phyloP scores from a whole-genome alignment of 2,329 filamentous ascomycete species.

The Pestalotiopsis fici region DNA sequence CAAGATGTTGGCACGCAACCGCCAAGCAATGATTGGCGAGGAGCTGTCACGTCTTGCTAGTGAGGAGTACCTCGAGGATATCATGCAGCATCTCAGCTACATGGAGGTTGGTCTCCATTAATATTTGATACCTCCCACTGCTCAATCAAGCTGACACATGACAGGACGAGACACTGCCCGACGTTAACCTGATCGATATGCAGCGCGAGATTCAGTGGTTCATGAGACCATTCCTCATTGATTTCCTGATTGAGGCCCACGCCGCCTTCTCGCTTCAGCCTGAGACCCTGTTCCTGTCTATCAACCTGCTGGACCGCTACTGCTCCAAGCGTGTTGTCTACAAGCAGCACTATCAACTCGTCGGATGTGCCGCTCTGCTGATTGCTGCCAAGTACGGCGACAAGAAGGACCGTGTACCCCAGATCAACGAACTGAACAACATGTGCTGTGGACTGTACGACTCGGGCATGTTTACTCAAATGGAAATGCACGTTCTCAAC shows the following conservation, averaged over 20 bases:
- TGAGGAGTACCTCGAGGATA: slow-evolving; percentile 92
- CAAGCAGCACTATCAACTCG: slow-evolving; percentile 98
- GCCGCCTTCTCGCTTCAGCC: slow-evolving; percentile 91
- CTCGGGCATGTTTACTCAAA: slow-evolving; percentile 99
- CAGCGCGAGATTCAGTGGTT: slow-evolving; percentile 99
- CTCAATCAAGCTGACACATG: background rate
- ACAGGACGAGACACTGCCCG: slow-evolving; percentile 81
- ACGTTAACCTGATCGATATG: slow-evolving; percentile 97
- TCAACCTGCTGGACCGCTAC: slow-evolving; percentile 96
- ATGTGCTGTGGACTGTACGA: slow-evolving; percentile 99
- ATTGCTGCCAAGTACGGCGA: slow-evolving; percentile 99
- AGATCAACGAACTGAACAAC: slow-evolving; percentile 94
- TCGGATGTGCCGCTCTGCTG: slow-evolving; percentile 91
- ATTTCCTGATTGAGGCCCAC: slow-evolving; percentile 97
- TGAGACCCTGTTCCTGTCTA: slow-evolving; percentile 91
- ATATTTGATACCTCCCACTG: slow-evolving; percentile 36
- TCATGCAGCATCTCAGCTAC: slow-evolving; percentile 88
- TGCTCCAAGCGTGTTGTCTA: slow-evolving; percentile 97
- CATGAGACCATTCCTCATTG: slow-evolving; percentile 96
- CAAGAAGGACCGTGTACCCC: slow-evolving; percentile 97
- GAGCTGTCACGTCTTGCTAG: slow-evolving; percentile 83
- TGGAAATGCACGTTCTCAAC: slow-evolving; percentile 99
- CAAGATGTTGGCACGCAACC: slow-evolving; percentile 76
- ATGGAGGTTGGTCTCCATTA: slow-evolving; percentile 66
- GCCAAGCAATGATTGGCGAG: slow-evolving; percentile 84